A percentile compares a stretch with the other conserved stretches of the same genome.
Conservation (phyloP, 129 eudicot species). For the Artemisia annua region DNA sequence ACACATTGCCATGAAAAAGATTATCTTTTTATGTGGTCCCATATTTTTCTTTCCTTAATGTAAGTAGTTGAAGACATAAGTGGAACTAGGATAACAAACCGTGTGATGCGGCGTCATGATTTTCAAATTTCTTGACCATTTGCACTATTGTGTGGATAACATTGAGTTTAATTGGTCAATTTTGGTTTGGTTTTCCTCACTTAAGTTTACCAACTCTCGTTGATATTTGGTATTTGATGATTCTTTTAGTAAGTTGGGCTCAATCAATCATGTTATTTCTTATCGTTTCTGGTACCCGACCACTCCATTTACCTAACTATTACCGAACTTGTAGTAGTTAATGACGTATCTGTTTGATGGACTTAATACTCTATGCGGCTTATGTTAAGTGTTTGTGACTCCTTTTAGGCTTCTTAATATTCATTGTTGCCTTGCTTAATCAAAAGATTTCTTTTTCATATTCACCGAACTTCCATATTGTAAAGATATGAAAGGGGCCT, state of each 20-base stretch:
- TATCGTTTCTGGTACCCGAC: slow-evolving; percentile 20
- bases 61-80: slow-evolving; percentile 19
- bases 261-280: slow-evolving; percentile 13
- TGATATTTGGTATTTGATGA: slow-evolving; percentile 7
- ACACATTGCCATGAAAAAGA: slow-evolving; percentile 24
- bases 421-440: slow-evolving; percentile 15
- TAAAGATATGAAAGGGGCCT: slow-evolving; percentile 9
- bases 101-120: slow-evolving; percentile 21
- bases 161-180: not conserved
- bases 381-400: slow-evolving; percentile 12
- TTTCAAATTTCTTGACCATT: slow-evolving; percentile 18
- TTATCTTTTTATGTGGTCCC: slow-evolving; percentile 38
- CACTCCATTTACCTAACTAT: slow-evolving; percentile 27
- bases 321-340: slow-evolving; percentile 11
- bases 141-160: not conserved
- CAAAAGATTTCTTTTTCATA: not conserved
- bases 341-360: slow-evolving; percentile 11
- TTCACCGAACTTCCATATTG: not conserved
- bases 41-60: slow-evolving; percentile 14
- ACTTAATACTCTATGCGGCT: slow-evolving; percentile 2
- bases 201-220: slow-evolving; percentile 11
- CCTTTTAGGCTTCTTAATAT: not conserved
- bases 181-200: slow-evolving; percentile 9
- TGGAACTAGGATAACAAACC: not conserved
- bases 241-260: slow-evolving; percentile 17